Evolutionary conservation across 169 alveolate genomes (phyloP).

Genomic region (Plasmodium ovale): DNA sequence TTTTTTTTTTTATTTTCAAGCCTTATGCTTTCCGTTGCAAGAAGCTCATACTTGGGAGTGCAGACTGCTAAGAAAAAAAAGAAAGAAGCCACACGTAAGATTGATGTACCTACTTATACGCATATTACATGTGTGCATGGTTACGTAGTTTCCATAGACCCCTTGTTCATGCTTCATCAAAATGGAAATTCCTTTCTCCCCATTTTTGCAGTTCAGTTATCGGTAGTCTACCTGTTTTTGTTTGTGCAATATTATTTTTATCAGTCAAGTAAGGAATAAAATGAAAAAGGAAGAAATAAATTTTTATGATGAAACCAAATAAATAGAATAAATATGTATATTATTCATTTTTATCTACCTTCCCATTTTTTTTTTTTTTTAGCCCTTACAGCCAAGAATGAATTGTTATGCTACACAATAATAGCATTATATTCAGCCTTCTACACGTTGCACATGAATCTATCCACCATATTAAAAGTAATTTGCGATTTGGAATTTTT

Average conservation of each 20-base stretch:
- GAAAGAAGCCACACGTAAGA: slow-evolving; percentile 51
- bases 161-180: background rate
- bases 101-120: background rate
- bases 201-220: slow-evolving; percentile 40
- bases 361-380: slow-evolving; percentile 15
- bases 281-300: background rate
- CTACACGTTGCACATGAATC: slow-evolving; percentile 52
- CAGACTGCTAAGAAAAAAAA: slow-evolving; percentile 51
- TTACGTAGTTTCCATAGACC: too few species aligned
- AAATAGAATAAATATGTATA: slow-evolving; percentile 11
- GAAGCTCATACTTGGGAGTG: slow-evolving; percentile 45
- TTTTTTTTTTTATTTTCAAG: slow-evolving; percentile 7
- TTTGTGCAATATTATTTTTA: slow-evolving; percentile 46
- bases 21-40: slow-evolving; percentile 16
- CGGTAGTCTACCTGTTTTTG: background rate
- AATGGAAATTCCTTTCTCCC: background rate
- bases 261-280: slow-evolving; percentile 38
- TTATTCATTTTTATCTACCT: background rate
- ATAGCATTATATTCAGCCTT: slow-evolving; percentile 35
- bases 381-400: slow-evolving; percentile 39
- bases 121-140: too few species aligned
- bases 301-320: background rate
- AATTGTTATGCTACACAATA: slow-evolving; percentile 25
- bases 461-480: slow-evolving; percentile 66
- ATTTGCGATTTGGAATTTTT: background rate